These are phyloP conservation scores for Pythium guiyangense DNA, from an alignment of 352 stramenopile genomes.

Conservation along the genomic window DNA sequence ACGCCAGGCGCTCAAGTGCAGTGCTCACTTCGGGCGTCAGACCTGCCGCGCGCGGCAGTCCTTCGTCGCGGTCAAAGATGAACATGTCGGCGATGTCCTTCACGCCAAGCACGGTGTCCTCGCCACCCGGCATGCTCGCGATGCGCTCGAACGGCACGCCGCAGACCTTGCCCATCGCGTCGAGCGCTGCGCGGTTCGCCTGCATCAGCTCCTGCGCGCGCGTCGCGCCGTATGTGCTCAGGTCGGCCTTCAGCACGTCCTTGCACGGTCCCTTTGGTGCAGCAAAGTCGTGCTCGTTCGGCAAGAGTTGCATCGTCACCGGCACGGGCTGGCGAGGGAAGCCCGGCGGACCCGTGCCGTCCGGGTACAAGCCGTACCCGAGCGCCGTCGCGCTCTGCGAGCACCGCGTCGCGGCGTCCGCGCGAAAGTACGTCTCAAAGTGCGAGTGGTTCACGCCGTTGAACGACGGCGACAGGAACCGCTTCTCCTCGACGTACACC, in stretches of 20 bases:
- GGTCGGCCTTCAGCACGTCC: slow-evolving; percentile 39
- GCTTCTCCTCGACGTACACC: too few relatives aligned
- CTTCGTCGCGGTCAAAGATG: too few relatives aligned
- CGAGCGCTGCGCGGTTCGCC: slow-evolving; percentile 48
- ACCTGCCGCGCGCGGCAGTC: too few relatives aligned
- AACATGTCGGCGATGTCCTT: too few relatives aligned
- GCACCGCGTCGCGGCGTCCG: too few relatives aligned
- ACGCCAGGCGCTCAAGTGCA: too few relatives aligned
- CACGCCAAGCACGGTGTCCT: slow-evolving; percentile 74
- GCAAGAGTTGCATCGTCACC: slow-evolving; percentile 80
- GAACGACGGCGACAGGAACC: too few relatives aligned
- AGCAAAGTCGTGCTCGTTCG: slow-evolving; percentile 84
- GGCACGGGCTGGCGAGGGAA: slow-evolving; percentile 72
- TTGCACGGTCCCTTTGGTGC: slow-evolving; percentile 75
- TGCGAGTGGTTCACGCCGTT: too few relatives aligned
- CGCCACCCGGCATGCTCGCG: slow-evolving; percentile 45
- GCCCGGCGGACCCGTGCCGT: slow-evolving; percentile 60
- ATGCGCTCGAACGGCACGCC: slow-evolving; percentile 55
- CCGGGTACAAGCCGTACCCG: slow-evolving; percentile 76
- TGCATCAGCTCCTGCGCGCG: slow-evolving; percentile 55
- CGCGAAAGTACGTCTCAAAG: too few relatives aligned
- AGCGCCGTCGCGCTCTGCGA: slow-evolving; percentile 72
- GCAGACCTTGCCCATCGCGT: slow-evolving; percentile 49
- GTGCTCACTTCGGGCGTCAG: too few relatives aligned
- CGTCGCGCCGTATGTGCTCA: slow-evolving; percentile 48